phyloP scores from a whole-genome alignment of 2,329 filamentous ascomycete genomes.

The Myriangium duriaei region DNA sequence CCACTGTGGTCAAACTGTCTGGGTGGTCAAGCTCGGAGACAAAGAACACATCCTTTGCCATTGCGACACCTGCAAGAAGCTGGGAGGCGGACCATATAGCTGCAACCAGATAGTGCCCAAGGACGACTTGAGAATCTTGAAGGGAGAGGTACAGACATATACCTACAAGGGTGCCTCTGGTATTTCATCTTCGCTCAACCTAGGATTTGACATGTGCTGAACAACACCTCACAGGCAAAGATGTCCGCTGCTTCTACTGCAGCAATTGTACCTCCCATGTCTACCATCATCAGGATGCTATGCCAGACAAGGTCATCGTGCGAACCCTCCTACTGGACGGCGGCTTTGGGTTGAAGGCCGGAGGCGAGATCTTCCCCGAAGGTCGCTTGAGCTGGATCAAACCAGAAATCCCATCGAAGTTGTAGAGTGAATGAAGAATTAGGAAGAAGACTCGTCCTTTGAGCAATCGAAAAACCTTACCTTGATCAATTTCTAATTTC shows the following conservation, averaged over 20 bases:
- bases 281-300: constrained; percentile 43
- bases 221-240: constrained; percentile 30
- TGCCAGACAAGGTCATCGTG: constrained; percentile 39
- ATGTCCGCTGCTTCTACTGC: constrained; percentile 47
- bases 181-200: constrained; percentile 15
- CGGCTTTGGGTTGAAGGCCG: no score
- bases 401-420: neutral
- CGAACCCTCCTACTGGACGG: no score
- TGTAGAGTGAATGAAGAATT: no score
- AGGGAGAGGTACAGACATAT: constrained; percentile 35
- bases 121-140: constrained; percentile 38
- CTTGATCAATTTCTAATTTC: no score
- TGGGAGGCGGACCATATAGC: constrained; percentile 39
- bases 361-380: no score
- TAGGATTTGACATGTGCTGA: constrained; percentile 1
- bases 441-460: no score
- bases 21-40: constrained; percentile 39
- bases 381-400: neutral
- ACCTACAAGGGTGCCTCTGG: constrained; percentile 45
- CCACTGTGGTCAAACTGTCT: constrained; percentile 43
- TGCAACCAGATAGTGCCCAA: constrained; percentile 43
- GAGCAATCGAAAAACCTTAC: no score
- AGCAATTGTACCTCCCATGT: constrained; percentile 43
- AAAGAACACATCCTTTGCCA: no score
- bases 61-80: constrained; percentile 45